Percentiles rank a stretch among this genome's conserved stretches.
Evolutionary conservation across 2,329 filamentous ascomycete genomes (phyloP).

Genomic region (Exserohilum rostratum): DNA sequence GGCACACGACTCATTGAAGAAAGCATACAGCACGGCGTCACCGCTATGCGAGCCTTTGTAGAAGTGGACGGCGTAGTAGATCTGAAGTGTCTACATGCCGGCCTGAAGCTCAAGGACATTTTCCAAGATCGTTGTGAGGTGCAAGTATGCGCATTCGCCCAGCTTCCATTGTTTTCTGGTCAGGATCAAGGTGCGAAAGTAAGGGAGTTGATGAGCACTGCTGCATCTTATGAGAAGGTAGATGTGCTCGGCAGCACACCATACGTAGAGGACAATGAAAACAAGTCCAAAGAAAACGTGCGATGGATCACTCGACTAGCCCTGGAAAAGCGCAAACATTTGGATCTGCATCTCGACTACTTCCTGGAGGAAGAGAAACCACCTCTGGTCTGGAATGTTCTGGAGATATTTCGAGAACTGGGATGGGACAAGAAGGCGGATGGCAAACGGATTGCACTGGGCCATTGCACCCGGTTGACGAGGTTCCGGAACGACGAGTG

Average conservation of each 20-base stretch:
- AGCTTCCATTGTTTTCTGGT: conserved; percentile 69
- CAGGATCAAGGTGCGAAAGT: conserved; percentile 58
- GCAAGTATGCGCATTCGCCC: conserved; percentile 74
- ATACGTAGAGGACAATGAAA: conserved; percentile 66
- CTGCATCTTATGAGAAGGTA: conserved; percentile 53
- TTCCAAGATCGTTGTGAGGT: conserved; percentile 62
- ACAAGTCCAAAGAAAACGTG: conserved; percentile 62
- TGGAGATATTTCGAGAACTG: conserved; percentile 57
- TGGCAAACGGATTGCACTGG: conserved; percentile 55
- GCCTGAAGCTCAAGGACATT: conserved; percentile 61
- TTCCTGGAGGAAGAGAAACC: conserved; percentile 60
- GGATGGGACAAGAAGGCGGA: conserved; percentile 54
- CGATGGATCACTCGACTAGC: conserved; percentile 66
- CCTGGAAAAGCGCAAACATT: conserved; percentile 58
- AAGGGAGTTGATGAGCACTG: conserved; percentile 55
- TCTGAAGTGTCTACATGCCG: conserved; percentile 63
- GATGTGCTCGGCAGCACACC: conserved; percentile 71
- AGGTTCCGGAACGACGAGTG: conserved; percentile 61
- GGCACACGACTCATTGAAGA: conserved; percentile 70
- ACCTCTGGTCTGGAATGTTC: conserved; percentile 61
- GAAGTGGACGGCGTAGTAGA: conserved; percentile 70
- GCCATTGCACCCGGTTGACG: conserved; percentile 72
- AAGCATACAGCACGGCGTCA: conserved; percentile 68
- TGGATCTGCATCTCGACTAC: conserved; percentile 77
- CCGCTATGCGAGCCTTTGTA: conserved; percentile 72